A percentile compares a stretch with the other conserved stretches of the same genome.
Conservation (phyloP, 306 rosid genomes). For the Adenanthera pavonina region DNA sequence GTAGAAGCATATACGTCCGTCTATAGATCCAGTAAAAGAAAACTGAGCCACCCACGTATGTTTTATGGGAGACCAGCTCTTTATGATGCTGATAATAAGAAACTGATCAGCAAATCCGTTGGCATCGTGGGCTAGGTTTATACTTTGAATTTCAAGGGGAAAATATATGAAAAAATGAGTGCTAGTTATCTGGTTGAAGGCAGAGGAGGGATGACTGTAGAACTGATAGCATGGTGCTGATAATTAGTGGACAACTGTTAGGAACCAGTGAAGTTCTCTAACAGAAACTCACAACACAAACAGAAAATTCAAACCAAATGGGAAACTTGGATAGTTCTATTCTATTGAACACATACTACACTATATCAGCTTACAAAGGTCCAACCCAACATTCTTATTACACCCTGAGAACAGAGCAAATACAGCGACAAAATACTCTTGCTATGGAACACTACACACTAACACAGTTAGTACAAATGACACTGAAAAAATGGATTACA, state of each 20-base stretch:
- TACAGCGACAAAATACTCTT: no score
- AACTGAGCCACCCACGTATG: background rate
- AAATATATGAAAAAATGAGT: background rate
- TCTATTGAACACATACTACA: no score
- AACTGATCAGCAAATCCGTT: conserved; percentile 5
- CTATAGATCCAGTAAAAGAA: conserved; percentile 1
- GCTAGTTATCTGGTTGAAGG: background rate
- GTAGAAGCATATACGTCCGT: background rate
- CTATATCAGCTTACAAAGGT: no score
- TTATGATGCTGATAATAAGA: background rate
- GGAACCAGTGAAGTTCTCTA: no score
- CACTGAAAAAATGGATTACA: no score
- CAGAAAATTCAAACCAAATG: no score
- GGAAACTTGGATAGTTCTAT: no score
- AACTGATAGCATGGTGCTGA: background rate
- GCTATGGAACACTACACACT: no score
- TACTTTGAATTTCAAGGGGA: background rate
- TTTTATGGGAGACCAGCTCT: background rate
- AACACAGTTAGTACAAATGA: no score
- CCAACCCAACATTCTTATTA: no score
- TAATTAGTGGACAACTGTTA: background rate
- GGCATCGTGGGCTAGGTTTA: background rate
- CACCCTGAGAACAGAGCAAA: no score
- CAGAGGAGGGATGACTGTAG: background rate
- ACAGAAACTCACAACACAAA: no score